Evolutionary conservation across 345 rosid species (phyloP), one percentile per base, ranked within the genome.

Genomic region (Clarkia xantiana): DNA sequence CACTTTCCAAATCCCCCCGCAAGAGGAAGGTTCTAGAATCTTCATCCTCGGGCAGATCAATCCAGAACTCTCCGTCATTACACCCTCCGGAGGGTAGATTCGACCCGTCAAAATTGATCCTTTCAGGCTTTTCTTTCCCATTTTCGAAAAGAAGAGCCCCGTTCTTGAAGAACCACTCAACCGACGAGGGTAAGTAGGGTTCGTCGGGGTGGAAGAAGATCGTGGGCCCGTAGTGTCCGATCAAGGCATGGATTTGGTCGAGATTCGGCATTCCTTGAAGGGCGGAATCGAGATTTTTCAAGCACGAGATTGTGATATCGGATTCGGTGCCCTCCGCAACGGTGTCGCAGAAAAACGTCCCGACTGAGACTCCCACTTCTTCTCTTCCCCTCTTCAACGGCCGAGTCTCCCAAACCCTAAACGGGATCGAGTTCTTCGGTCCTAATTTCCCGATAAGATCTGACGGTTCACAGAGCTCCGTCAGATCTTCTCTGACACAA

Each of bases 151-250:
- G 22, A 53, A 82, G 70, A 10, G 95, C 94, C 20, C 95, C 95
- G 12, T 82, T 82, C 59, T 82, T 85, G 65, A 85, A 89, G 63
- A 85, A 82, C 97, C 95, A 89, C 45, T 61, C 75, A 41, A 89
- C 85, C 0, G 97, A 85, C 0, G 97, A 89, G 11, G 97, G 97
- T 81, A 89, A 48, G 68, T 69, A 89, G 50, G 53, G 66, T 58
- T 89, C 97, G 10, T 85, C 83, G 0, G 97, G 95, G 62, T 89
- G 97, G 71, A 89, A 89, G 79, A 66, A 89, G 23, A 89, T 83
- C 0, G 80, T 78, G 25, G 95, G 90, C 22, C 97, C 95, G 6
- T 78, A 89, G 41, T 85, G 85, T 49, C 69, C 16, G 44, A 89
- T 82, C 22, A 85, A 59, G 0, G 87, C 74, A 2, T 82, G 85